phyloP scores from a whole-genome alignment of 1,284 basidiomycete genomes.

The Agroathelia rolfsii region DNA sequence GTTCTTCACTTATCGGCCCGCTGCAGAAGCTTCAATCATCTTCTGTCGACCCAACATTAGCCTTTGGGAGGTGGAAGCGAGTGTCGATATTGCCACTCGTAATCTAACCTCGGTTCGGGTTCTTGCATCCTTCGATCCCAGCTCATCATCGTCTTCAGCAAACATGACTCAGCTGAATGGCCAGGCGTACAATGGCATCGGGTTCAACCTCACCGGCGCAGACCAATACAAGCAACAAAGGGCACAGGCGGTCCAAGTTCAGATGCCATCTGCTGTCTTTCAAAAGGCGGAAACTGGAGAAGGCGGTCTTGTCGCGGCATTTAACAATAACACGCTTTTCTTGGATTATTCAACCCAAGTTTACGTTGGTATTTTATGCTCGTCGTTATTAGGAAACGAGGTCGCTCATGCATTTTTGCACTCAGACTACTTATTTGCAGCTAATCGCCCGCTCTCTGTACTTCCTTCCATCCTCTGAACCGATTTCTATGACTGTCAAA shows the following conservation, averaged over 20 bases:
- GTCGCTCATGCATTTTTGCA: background rate
- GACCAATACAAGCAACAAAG: conserved; percentile 26
- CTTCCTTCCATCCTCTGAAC: conserved; percentile 27
- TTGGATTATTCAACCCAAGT: conserved; percentile 27
- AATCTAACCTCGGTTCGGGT: conserved; percentile 29
- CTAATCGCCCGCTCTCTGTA: conserved; percentile 40
- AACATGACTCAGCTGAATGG: conserved; percentile 36
- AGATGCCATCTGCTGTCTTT: conserved; percentile 40
- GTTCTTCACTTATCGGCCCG: conserved; percentile 37
- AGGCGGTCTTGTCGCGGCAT: conserved; percentile 27
- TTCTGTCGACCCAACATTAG: conserved; percentile 34
- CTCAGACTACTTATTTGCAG: conserved; percentile 36
- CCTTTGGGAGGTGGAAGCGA: conserved; percentile 27
- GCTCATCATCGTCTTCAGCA: conserved; percentile 25
- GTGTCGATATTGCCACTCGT: conserved; percentile 15
- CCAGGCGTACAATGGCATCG: conserved; percentile 40
- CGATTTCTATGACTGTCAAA: conserved; percentile 29
- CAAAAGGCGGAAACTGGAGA: conserved; percentile 31
- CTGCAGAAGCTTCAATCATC: conserved; percentile 28
- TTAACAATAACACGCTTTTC: conserved; percentile 28
- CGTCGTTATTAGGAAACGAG: conserved; percentile 1
- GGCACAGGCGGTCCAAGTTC: conserved; percentile 30
- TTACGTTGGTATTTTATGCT: conserved; percentile 30
- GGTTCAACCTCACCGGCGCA: conserved; percentile 30
- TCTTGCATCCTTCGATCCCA: conserved; percentile 25